Base-by-base conservation (phyloP, 2,329 filamentous ascomycete genomes). In the Colletotrichum musicola region DNA sequence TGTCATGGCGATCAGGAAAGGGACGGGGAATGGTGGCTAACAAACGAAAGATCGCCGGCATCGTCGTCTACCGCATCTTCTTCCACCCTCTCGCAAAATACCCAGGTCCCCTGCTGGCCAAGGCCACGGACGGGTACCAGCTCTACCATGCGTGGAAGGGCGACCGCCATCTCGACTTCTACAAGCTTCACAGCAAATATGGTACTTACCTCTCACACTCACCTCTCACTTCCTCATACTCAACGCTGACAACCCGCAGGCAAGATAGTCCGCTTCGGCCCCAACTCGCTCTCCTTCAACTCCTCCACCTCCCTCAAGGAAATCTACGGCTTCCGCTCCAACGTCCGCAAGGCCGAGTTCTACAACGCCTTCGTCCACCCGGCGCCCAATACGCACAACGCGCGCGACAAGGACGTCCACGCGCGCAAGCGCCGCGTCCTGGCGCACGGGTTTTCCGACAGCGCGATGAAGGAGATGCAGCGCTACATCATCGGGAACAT, bases 211-310 rank as follows among this genome's bases (percentile, higher is more conserved):
- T n/a, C 22, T 30, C 27, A 35, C 3, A 7, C 14, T 18, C 5
- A 27, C 18, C 13, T 5, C 18, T 14, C 5, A 27, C 18, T 12
- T 25, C 22, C 22, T 25, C 22, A 25, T 25, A 4, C 22, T 25
- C 22, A 7, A n/a, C 25, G 13, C 64, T 72, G 49, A 69, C 55
- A 54, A 2, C 10, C 18, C 13, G 16, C 53, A 89, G 88, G 89
- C 73, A 81, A 84, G n/a, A 78, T 89, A 58, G 91, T 95, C n/a
- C 92, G 93, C 30, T 93, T 92, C 72, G 92, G 92, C 0, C 93
- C 93, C 51, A 93, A 94, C 78, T 89, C 88, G 69, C 81, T 97
- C 49, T 93, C 90, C 1, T 88, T 97, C 81, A 95, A 96, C 83
- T 90, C 89, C 62, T 87, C 86, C 69, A 85, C 86, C 7, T 91